Evolutionary conservation across 192 early-diverging fungal genomes (phyloP).

Genomic region (Coemansia sp.): DNA sequence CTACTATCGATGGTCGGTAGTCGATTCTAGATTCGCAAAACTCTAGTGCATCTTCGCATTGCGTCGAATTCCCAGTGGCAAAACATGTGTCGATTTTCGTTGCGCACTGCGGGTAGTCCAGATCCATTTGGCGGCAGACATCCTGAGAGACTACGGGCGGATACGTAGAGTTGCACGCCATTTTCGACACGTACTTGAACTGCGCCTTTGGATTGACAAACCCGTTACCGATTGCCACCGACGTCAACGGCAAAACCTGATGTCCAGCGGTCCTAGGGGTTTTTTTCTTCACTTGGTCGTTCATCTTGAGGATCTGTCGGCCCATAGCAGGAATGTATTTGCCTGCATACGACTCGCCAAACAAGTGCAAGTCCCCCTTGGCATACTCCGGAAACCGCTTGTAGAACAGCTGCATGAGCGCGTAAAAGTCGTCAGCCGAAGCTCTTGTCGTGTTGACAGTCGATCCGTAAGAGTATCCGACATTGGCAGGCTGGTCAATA

Average conservation of each 20-base stretch:
- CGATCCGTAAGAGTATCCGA: constrained; percentile 85
- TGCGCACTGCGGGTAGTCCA: constrained; percentile 11
- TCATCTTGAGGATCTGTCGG: constrained; percentile 67
- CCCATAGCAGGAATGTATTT: constrained; percentile 93
- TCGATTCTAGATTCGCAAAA: constrained; percentile 79
- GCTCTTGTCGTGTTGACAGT: constrained; percentile 65
- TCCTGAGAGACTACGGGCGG: constrained; percentile 70
- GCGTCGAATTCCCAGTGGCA: background rate
- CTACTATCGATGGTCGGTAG: constrained; percentile 62
- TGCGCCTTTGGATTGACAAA: constrained; percentile 80
- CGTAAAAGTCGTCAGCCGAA: constrained; percentile 81
- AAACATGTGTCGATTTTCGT: constrained; percentile 7
- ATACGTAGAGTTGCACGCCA: constrained; percentile 72
- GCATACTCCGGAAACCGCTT: constrained; percentile 75
- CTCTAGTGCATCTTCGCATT: constrained; percentile 9
- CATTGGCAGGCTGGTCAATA: constrained; percentile 84
- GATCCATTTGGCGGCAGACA: constrained; percentile 69
- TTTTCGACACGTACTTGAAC: constrained; percentile 75
- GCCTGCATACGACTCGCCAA: constrained; percentile 84
- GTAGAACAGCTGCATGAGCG: constrained; percentile 89
- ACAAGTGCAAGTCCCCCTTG: constrained; percentile 75
- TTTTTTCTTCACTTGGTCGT: constrained; percentile 25
- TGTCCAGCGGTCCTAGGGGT: background rate
- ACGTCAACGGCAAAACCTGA: constrained; percentile 62
- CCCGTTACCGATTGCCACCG: constrained; percentile 89